Conservation (phyloP, 2,329 filamentous ascomycete species). For the Teratosphaeria epicoccoides region DNA sequence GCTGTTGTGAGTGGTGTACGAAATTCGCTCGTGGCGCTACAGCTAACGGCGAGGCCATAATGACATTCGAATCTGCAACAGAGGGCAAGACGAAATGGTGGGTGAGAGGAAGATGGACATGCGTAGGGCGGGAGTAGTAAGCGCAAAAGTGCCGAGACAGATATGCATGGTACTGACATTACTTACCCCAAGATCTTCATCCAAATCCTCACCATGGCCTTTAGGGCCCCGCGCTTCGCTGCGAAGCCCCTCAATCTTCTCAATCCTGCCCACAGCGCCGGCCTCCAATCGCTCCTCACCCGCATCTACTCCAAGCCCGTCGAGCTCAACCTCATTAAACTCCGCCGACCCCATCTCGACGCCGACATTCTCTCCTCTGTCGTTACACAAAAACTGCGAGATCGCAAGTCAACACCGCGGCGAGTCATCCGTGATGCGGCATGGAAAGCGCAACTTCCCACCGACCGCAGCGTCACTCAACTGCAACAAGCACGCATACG, state of each 20-base stretch:
- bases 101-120: background rate
- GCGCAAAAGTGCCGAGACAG: conserved; percentile 1
- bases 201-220: background rate
- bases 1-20: conserved; percentile 3
- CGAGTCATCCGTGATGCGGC: conserved; percentile 24
- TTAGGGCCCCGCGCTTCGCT: background rate
- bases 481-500: conserved; percentile 17
- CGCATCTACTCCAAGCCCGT: conserved; percentile 22
- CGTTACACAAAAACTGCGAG: conserved; percentile 18
- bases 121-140: background rate
- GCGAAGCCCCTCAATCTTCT: conserved; percentile 6
- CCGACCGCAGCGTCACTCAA: conserved; percentile 13
- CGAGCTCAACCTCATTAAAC: conserved; percentile 18
- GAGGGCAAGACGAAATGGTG: background rate
- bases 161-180: background rate
- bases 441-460: conserved; percentile 22
- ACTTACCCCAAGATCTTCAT: background rate
- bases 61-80: too few species aligned
- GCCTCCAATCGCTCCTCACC: conserved; percentile 14
- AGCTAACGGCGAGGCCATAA: conserved; percentile 4
- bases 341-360: conserved; percentile 21
- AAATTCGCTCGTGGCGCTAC: conserved; percentile 5
- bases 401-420: conserved; percentile 19
- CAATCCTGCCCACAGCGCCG: conserved; percentile 8
- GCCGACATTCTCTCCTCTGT: conserved; percentile 22